Evolutionary conservation across 202 grass and related monocot genomes (phyloP).

Genomic region (Panicum virgatum): DNA sequence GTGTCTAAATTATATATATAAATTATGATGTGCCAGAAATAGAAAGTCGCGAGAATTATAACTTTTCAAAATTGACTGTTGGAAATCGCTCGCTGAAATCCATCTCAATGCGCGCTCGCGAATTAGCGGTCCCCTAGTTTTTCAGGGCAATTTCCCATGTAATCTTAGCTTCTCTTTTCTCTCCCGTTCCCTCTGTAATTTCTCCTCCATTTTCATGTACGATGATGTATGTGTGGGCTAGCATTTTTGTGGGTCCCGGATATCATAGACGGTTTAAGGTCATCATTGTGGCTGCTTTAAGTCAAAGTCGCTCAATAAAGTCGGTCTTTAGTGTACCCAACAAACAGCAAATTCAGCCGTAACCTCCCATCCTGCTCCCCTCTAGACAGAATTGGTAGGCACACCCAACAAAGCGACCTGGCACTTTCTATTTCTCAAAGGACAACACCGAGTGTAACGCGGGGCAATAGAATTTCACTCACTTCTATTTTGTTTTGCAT

Average conservation of each 20-base stretch:
- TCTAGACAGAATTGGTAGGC: not conserved
- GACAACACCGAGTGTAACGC: not conserved
- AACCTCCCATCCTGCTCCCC: not conserved
- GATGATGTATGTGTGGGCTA: not conserved
- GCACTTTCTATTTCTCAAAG: not conserved
- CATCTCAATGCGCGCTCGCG: too few species aligned
- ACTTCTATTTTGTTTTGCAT: not conserved
- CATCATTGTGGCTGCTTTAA: too few species aligned
- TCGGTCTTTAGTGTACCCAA: constrained; percentile 14
- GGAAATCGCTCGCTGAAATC: too few species aligned
- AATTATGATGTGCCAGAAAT: too few species aligned
- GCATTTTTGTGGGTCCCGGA: not conserved
- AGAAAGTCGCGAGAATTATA: too few species aligned
- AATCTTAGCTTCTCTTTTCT: not conserved
- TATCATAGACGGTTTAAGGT: not conserved
- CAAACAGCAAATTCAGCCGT: not conserved
- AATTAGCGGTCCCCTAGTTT: too few species aligned
- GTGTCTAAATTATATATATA: too few species aligned
- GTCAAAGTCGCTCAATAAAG: not conserved
- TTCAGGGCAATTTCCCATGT: not conserved
- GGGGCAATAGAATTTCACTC: not conserved
- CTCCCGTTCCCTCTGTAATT: not conserved
- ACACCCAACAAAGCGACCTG: not conserved
- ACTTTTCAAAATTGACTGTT: too few species aligned
- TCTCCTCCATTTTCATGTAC: not conserved